phyloP scores from a whole-genome alignment of 1,284 basidiomycete species.

The Ceratobasidium sp. region DNA sequence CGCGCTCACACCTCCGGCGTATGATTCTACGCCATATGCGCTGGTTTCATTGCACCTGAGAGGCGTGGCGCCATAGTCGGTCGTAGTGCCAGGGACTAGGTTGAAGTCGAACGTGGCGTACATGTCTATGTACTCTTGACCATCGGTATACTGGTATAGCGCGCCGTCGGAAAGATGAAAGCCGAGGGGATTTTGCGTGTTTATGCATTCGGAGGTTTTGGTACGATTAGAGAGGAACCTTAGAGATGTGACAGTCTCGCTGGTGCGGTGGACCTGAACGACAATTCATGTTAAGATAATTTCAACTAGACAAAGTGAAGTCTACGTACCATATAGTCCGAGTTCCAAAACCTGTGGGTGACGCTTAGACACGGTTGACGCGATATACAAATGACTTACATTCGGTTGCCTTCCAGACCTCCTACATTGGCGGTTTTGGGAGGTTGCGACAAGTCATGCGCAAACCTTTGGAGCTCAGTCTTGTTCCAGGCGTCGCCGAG shows the following conservation, averaged over 20 bases:
- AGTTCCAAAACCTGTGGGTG: conserved; percentile 65
- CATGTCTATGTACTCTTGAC: conserved; percentile 77
- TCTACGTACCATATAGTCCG: conserved; percentile 73
- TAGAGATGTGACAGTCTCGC: conserved; percentile 69
- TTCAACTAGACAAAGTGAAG: background rate
- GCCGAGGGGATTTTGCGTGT: conserved; percentile 72
- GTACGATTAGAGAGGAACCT: conserved; percentile 76
- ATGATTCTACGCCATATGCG: conserved; percentile 64
- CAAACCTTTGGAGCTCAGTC: conserved; percentile 27
- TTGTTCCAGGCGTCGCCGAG: conserved; percentile 47
- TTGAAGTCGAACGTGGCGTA: conserved; percentile 80
- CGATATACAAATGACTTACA: conserved; percentile 52
- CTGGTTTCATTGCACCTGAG: conserved; percentile 62
- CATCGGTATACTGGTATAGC: conserved; percentile 71
- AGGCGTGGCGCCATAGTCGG: conserved; percentile 68
- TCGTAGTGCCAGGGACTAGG: conserved; percentile 76
- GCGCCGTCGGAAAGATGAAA: conserved; percentile 77
- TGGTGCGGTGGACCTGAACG: conserved; percentile 70
- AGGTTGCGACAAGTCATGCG: conserved; percentile 48
- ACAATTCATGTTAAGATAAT: background rate
- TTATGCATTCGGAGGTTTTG: conserved; percentile 73
- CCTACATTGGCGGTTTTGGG: conserved; percentile 69
- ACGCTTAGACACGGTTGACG: background rate
- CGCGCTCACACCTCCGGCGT: conserved; percentile 68
- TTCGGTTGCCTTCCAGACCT: conserved; percentile 68